These are phyloP conservation scores for Phytophthora pistaciae DNA, from an alignment of 352 stramenopile genomes.

Conservation along the genomic window DNA sequence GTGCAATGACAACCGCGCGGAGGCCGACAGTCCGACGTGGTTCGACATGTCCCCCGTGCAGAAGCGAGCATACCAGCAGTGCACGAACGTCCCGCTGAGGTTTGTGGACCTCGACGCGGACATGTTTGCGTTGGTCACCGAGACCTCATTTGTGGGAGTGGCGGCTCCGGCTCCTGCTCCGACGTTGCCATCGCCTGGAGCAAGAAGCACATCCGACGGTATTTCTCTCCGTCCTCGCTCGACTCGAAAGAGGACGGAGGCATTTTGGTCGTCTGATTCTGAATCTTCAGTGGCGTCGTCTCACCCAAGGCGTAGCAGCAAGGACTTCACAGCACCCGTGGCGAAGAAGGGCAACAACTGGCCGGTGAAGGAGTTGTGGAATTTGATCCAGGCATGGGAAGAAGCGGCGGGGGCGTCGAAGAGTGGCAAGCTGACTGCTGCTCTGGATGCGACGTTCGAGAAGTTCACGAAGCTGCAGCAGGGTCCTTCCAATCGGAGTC, in stretches of 20 bases:
- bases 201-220: constrained; percentile 23
- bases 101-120: constrained; percentile 52
- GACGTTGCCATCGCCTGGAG: constrained; percentile 19
- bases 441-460: constrained; percentile 32
- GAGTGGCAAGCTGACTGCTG: constrained; percentile 25
- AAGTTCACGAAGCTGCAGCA: constrained; percentile 39
- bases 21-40: constrained; percentile 35
- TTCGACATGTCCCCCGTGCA: constrained; percentile 45
- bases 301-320: constrained; percentile 8
- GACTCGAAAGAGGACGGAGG: constrained; percentile 37
- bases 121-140: constrained; percentile 46
- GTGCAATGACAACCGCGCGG: constrained; percentile 42
- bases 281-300: constrained; percentile 29
- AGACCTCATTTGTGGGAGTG: constrained; percentile 45
- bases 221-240: constrained; percentile 38
- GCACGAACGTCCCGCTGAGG: constrained; percentile 45
- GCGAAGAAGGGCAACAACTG: constrained; percentile 44
- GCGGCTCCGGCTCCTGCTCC: constrained; percentile 2
- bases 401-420: constrained; percentile 22
- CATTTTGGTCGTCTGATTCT: constrained; percentile 46
- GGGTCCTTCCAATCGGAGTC: constrained; percentile 22
- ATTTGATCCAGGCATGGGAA: constrained; percentile 43
- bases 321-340: constrained; percentile 6
- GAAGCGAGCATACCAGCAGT: constrained; percentile 51
- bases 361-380: constrained; percentile 40